Conservation (phyloP, 2,329 filamentous ascomycete genomes). For the Penicillium verrucosum region DNA sequence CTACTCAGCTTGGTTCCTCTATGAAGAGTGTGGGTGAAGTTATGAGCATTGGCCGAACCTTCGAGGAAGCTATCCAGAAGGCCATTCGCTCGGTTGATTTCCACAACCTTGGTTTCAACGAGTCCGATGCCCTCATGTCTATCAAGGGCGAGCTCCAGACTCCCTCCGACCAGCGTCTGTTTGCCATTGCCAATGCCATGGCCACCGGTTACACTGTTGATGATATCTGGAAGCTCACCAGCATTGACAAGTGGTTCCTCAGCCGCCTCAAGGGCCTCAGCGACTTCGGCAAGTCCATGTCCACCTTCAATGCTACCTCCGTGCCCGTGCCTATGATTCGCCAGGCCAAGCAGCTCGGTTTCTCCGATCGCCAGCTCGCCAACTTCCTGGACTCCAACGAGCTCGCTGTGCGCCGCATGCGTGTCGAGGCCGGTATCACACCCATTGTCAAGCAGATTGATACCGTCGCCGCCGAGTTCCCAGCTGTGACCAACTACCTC, state of each 20-base stretch:
- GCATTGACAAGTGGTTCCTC: conserved; percentile 99
- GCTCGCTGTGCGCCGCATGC: conserved; percentile 76
- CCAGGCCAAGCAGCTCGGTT: conserved; percentile 88
- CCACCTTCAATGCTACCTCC: conserved; percentile 64
- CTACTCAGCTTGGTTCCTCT: conserved; percentile 89
- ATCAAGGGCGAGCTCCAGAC: conserved; percentile 96
- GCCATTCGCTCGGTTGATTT: conserved; percentile 94
- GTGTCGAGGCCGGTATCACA: conserved; percentile 80
- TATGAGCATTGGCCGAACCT: conserved; percentile 95
- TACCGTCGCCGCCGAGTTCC: conserved; percentile 96
- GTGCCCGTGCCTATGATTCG: conserved; percentile 65
- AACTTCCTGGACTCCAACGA: conserved; percentile 95
- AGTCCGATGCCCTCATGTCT: conserved; percentile 87
- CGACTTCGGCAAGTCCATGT: conserved; percentile 80
- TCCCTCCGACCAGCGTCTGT: conserved; percentile 93
- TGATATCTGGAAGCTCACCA: conserved; percentile 97
- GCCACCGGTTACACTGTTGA: conserved; percentile 87
- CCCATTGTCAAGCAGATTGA: conserved; percentile 98
- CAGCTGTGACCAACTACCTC: conserved; percentile 89
- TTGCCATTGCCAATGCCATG: conserved; percentile 98
- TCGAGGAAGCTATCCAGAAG: conserved; percentile 98
- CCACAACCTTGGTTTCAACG: conserved; percentile 91
- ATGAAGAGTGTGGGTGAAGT: conserved; percentile 99
- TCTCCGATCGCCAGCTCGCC: conserved; percentile 88
- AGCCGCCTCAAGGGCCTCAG: conserved; percentile 85